Conservation (phyloP, 495 filamentous ascomycete species). For the Neurospora sp. region DNA sequence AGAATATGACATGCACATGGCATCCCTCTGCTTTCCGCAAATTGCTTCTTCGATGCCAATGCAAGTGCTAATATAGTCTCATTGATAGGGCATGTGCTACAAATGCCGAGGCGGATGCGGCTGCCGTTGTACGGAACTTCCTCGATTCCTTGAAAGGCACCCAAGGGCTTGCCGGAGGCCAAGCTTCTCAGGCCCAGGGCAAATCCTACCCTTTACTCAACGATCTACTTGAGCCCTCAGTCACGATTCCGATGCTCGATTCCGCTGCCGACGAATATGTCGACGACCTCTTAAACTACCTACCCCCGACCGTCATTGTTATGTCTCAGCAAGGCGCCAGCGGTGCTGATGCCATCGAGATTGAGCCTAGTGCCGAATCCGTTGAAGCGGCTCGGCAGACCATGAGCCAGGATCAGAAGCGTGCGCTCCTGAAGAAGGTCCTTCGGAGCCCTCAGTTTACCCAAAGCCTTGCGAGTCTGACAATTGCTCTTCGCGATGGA, state of each 20-base stretch:
- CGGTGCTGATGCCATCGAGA: constrained; percentile 24
- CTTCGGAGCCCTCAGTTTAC: constrained; percentile 85
- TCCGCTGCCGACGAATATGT: constrained; percentile 51
- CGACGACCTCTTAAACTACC: constrained; percentile 62
- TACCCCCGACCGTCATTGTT: constrained; percentile 60
- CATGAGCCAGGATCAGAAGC: constrained; percentile 71
- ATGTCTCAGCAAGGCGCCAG: constrained; percentile 56
- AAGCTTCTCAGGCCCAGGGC: constrained; percentile 27
- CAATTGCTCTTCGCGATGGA: constrained; percentile 83
- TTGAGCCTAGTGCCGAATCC: constrained; percentile 54
- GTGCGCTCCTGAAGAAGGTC: constrained; percentile 67
- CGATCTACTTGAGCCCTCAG: constrained; percentile 69
- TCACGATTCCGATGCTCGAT: constrained; percentile 69
- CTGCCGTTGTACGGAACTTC: constrained; percentile 73
- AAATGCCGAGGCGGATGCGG: constrained; percentile 39
- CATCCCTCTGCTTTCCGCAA: background rate
- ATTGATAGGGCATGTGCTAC: constrained; percentile 25
- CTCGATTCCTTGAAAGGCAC: constrained; percentile 69
- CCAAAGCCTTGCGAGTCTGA: constrained; percentile 76
- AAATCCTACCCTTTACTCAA: constrained; percentile 74
- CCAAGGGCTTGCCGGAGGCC: constrained; percentile 22
- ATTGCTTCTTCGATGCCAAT: background rate
- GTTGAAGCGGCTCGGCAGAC: constrained; percentile 61
- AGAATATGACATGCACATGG: constrained; percentile 9
- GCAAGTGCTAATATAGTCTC: constrained; percentile 23